Evolutionary conservation across 257 asterid species (phyloP).

Genomic region (Nicotiana otophora): DNA sequence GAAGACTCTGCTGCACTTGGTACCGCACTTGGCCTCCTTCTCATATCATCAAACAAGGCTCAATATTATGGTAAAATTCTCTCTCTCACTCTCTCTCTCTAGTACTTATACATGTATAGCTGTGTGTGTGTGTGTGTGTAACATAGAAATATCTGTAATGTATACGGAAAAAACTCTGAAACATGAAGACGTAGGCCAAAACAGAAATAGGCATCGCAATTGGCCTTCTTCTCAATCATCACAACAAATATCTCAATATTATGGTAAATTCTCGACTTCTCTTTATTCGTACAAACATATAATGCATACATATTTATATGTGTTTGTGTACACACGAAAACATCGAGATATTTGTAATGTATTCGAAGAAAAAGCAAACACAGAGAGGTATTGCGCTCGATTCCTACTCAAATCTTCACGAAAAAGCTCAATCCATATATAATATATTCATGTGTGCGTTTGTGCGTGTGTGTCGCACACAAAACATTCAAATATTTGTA

Average conservation of each 20-base stretch:
- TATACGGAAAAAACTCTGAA: neutral
- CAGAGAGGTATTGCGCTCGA: neutral
- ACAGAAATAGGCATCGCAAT: neutral
- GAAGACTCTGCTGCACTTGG: slow-evolving; percentile 53
- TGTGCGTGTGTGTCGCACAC: neutral
- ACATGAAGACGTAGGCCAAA: neutral
- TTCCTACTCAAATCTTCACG: neutral
- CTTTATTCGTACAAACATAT: neutral
- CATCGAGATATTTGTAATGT: neutral
- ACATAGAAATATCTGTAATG: neutral
- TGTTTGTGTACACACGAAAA: neutral
- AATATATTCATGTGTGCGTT: neutral
- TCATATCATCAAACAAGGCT: slow-evolving; percentile 5
- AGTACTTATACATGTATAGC: neutral
- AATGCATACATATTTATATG: neutral
- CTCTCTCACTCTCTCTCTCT: neutral
- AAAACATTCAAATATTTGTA: neutral
- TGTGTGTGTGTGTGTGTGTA: neutral
- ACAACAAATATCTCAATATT: neutral
- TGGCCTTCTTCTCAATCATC: slow-evolving; percentile 1
- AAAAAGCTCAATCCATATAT: neutral
- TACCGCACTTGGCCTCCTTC: slow-evolving; percentile 50
- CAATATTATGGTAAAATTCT: neutral
- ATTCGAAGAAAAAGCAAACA: neutral
- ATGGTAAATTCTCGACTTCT: neutral